Base-by-base conservation (phyloP, 495 filamentous ascomycete genomes). In the Staphylotrichum longicolle region DNA sequence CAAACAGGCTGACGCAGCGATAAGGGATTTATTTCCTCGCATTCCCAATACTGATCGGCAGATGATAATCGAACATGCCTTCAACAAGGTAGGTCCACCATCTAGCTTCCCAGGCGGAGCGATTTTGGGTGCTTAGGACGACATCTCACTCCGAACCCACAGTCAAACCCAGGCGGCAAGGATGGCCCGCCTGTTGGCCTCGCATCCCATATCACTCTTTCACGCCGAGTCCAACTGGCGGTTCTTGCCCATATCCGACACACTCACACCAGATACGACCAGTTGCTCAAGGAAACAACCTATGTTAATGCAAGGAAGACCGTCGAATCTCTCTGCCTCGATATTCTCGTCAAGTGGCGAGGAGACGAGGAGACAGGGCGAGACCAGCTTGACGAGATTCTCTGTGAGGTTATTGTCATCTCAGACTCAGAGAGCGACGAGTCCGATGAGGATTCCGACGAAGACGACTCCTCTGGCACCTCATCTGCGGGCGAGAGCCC, bases 201-300 rank as follows among this genome's bases (percentile, higher is more conserved):
- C 48, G 86, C 83, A 39, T 69, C 76, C 49, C 78, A 88, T 54
- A 70, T 93, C 54, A 77, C 85, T 40, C 77, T 96, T 39, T 83
- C 87, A 54, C 85, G 88, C 32, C 84, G 91, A 61, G 88, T 89
- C 11, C 89, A 93, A 64, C 81, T 96, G 48, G 92, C 92, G 2
- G 89, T 91, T 7, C 82, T 88, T 65, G 91, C 93, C 57, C 89
- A 95, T 72, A 91, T 96, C 66, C 83, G 93, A 42, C 93, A 97
- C 69, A 78, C 76, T 35, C 90, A 95, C 71, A 97, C 93, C 15
- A 80, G 89, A 62, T 97, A 97, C 72, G 92, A 97, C 74, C 75
- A 82, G 63, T 77, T 95, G 34, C 77, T 97, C 33, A 85, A 79
- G 60, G 77, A 81, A 50, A 84, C 80, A 6, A 77, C 73, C 7